Evolutionary conservation across 805 yeast genomes (phyloP).

Genomic region (Metschnikowia lunata): DNA sequence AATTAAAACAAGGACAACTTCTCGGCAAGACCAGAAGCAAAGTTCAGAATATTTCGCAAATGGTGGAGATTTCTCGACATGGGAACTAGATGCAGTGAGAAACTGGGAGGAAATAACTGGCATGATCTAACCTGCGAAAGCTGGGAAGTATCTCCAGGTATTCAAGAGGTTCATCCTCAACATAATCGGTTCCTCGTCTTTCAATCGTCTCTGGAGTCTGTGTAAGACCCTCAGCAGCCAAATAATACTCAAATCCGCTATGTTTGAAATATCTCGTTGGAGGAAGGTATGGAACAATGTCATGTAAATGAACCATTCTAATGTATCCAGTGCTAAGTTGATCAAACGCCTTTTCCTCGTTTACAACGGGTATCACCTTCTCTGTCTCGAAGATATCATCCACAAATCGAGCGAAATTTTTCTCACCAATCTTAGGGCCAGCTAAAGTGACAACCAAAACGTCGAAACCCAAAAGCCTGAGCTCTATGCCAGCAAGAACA

Average conservation of each 20-base stretch:
- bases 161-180: slow-evolving; percentile 13
- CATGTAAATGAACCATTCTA: slow-evolving; percentile 55
- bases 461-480: slow-evolving; percentile 47
- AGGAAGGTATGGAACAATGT: slow-evolving; percentile 58
- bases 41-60: slow-evolving; percentile 42
- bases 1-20: slow-evolving; percentile 44
- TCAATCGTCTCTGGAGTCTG: slow-evolving; percentile 15
- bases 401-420: slow-evolving; percentile 45
- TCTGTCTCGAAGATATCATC: slow-evolving; percentile 45
- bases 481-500: slow-evolving; percentile 57
- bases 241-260: slow-evolving; percentile 47
- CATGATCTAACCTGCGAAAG: slow-evolving; percentile 15
- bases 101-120: slow-evolving; percentile 14
- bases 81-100: slow-evolving; percentile 8
- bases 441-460: slow-evolving; percentile 60
- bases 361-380: slow-evolving; percentile 20
- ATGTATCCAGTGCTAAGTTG: slow-evolving; percentile 25
- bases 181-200: slow-evolving; percentile 12
- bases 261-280: slow-evolving; percentile 43
- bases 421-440: slow-evolving; percentile 62
- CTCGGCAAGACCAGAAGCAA: slow-evolving; percentile 57
- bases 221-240: slow-evolving; percentile 12
- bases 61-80: slow-evolving; percentile 33
- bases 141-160: slow-evolving; percentile 11
- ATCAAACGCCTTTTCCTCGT: slow-evolving; percentile 19